Base-by-base conservation (phyloP, 768 basidiomycete species). In the Lactarius pseudohatsudake region DNA sequence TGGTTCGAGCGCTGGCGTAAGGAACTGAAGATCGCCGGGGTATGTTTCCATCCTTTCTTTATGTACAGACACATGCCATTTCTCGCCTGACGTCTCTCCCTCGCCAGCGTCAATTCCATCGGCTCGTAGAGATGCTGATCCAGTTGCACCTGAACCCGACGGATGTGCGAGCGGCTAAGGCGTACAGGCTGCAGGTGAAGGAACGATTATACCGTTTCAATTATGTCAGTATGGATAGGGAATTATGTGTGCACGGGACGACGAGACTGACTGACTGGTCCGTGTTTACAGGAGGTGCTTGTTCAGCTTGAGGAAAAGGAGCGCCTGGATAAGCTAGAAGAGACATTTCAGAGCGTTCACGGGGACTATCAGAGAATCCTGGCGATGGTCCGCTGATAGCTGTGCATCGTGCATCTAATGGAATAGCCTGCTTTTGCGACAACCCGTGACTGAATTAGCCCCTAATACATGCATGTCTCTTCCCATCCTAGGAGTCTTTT, bases 131-230 rank as follows among this genome's bases (percentile, higher is more conserved):
- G 77, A 97, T 97, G 92, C 80, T 97, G 30, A 85, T 92, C 59
- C 81, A 96, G 68, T 75, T 86, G 62, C 84, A 86, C 40, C 77
- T 96, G 67, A 86, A 94, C 70, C 80, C 84, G 5, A 72, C 77
- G 3, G 88, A 96, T 72, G 69, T 77, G 61, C 79, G 78, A 30
- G 79, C 81, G 30, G 76, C 81, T 71, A 85, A 81, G 61, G 86
- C 89, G 11, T 97, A 90, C 76, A 82, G 96, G 61, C 76, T 99
- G 38, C 91, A 94, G 76, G 94, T 96, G 73, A 99, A 99, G 77
- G 94, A 97, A 76, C 85, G 97, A 43, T 77, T 99, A 54, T 98
- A 92, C 74, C 84, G 94, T 26, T 98, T 98, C 78, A 99, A 98
- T 78, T 97, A 89, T 75, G 94, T 95, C 72, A 73, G 91, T 82